These are phyloP conservation scores for Nidula niveotomentosa DNA, from an alignment of 1,284 basidiomycete species.

Conservation along the genomic window DNA sequence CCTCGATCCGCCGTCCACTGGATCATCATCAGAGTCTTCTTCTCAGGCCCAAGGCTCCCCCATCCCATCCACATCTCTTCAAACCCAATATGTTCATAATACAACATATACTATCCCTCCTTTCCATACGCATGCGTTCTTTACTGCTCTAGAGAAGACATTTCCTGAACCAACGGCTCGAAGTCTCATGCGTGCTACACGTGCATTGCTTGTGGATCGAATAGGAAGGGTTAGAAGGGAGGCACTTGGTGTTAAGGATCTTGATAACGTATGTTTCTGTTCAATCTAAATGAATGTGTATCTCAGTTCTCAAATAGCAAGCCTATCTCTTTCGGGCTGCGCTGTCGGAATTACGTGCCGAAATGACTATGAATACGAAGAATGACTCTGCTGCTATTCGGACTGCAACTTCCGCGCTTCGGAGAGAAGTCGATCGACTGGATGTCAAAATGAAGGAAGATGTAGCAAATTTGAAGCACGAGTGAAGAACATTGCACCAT, in stretches of 20 bases:
- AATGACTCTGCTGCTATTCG: constrained; percentile 86
- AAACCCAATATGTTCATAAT: constrained; percentile 12
- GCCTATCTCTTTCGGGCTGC: constrained; percentile 96
- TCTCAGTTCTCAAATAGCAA: constrained; percentile 55
- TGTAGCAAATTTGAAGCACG: constrained; percentile 86
- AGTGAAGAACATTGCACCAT: constrained; percentile 48
- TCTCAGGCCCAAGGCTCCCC: too few relatives aligned
- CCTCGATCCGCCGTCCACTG: constrained; percentile 7
- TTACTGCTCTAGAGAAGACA: constrained; percentile 61
- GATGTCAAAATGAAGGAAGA: constrained; percentile 96
- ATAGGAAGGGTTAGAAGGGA: constrained; percentile 74
- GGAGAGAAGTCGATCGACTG: constrained; percentile 87
- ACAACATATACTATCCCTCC: constrained; percentile 47
- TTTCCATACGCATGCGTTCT: constrained; percentile 67
- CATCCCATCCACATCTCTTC: background rate
- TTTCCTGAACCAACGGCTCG: constrained; percentile 72
- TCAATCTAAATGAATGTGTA: background rate
- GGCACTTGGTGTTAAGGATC: constrained; percentile 80
- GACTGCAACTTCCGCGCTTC: constrained; percentile 72
- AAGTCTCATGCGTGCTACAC: constrained; percentile 86
- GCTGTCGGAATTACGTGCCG: constrained; percentile 87
- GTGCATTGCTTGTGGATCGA: constrained; percentile 77
- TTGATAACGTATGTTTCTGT: constrained; percentile 80
- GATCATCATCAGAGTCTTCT: constrained; percentile 10
- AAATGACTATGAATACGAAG: constrained; percentile 80